Evolutionary conservation across 2,329 filamentous ascomycete genomes (phyloP).

Genomic region (Didymella keratinophila): DNA sequence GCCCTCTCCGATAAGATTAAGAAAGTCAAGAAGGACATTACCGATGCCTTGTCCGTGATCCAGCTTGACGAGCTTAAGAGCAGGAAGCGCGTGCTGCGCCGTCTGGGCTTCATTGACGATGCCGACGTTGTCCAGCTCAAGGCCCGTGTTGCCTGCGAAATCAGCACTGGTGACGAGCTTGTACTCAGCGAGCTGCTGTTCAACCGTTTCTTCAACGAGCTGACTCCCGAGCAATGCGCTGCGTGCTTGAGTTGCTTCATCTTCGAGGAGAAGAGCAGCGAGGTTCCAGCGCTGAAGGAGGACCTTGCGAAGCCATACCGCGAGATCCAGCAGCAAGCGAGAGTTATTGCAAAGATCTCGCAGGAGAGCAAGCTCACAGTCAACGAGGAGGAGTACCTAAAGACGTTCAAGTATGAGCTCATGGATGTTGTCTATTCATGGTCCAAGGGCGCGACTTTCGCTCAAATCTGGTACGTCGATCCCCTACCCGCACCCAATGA

Average conservation of each 20-base stretch:
- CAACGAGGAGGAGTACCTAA: slow-evolving; percentile 94
- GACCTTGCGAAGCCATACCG: slow-evolving; percentile 85
- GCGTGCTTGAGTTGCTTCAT: slow-evolving; percentile 92
- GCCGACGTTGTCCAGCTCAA: slow-evolving; percentile 95
- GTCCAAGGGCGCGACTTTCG: slow-evolving; percentile 89
- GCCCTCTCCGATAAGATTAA: slow-evolving; percentile 81
- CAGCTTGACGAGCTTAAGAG: slow-evolving; percentile 97
- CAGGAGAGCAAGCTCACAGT: slow-evolving; percentile 91
- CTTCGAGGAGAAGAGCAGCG: slow-evolving; percentile 93
- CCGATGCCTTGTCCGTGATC: slow-evolving; percentile 83
- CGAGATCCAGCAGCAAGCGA: slow-evolving; percentile 86
- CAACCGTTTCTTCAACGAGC: slow-evolving; percentile 97
- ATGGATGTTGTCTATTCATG: slow-evolving; percentile 97
- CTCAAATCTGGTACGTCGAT: slow-evolving; percentile 85
- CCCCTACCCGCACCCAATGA: not conserved
- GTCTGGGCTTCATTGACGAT: slow-evolving; percentile 95
- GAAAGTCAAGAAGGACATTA: slow-evolving; percentile 84
- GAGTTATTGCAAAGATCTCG: slow-evolving; percentile 89
- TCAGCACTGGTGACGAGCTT: slow-evolving; percentile 94
- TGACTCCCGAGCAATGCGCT: slow-evolving; percentile 86
- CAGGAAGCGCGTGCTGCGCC: slow-evolving; percentile 91
- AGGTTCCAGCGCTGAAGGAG: slow-evolving; percentile 74
- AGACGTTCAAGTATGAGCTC: slow-evolving; percentile 89
- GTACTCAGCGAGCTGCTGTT: slow-evolving; percentile 93
- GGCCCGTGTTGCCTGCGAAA: slow-evolving; percentile 96